Conservation (phyloP, 1,284 basidiomycete genomes). For the Pholiota adiposa region DNA sequence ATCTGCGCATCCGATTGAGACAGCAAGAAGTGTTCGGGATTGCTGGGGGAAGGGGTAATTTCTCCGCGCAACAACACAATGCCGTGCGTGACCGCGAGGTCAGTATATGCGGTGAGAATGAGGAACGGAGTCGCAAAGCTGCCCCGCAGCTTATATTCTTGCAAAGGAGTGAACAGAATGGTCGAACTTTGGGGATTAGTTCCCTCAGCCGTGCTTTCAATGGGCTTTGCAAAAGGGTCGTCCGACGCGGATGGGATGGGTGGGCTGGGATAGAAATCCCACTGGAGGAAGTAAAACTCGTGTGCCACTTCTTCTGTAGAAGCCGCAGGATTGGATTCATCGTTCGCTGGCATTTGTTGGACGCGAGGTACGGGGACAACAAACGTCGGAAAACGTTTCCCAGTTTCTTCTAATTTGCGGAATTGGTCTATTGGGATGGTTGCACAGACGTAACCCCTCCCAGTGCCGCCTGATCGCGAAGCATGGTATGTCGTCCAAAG, state of each 20-base stretch:
- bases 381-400: slow-evolving; percentile 73
- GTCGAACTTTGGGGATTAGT: slow-evolving; percentile 62
- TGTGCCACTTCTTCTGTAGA: slow-evolving; percentile 52
- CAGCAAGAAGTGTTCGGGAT: slow-evolving; percentile 59
- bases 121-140: slow-evolving; percentile 92
- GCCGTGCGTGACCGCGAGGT: slow-evolving; percentile 81
- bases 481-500: slow-evolving; percentile 93
- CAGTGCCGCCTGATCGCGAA: slow-evolving; percentile 74
- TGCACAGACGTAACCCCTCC: slow-evolving; percentile 84
- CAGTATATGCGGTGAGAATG: slow-evolving; percentile 91
- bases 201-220: slow-evolving; percentile 29
- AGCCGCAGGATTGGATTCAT: slow-evolving; percentile 14
- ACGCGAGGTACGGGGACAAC: slow-evolving; percentile 76
- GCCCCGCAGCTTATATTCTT: slow-evolving; percentile 90
- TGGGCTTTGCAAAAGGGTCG: slow-evolving; percentile 45
- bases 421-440: slow-evolving; percentile 78
- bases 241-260: slow-evolving; percentile 45
- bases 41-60: slow-evolving; percentile 72
- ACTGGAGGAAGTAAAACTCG: slow-evolving; percentile 91
- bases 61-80: slow-evolving; percentile 92
- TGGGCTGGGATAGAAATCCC: slow-evolving; percentile 78
- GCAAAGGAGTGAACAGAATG: slow-evolving; percentile 90
- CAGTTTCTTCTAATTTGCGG: slow-evolving; percentile 66
- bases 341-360: slow-evolving; percentile 15
- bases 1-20: slow-evolving; percentile 83